phyloP scores from a whole-genome alignment of 306 rosid species.

The Medicago truncatula region DNA sequence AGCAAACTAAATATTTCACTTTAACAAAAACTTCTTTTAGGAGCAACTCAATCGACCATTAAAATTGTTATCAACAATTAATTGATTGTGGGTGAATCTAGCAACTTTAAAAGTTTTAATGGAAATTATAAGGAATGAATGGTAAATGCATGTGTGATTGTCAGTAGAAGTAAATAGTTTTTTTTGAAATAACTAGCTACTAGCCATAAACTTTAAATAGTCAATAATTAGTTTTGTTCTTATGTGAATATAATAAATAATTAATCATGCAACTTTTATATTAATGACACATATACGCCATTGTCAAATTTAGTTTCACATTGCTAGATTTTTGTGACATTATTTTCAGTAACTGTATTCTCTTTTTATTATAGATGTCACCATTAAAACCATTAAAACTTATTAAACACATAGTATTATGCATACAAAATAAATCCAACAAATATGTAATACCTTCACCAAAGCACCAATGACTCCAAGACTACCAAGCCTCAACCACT shows the following conservation, averaged over 20 bases:
- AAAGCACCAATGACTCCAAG: constrained; percentile 79
- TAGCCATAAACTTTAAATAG: neutral
- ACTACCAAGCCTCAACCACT: constrained; percentile 83
- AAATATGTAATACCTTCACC: constrained; percentile 69
- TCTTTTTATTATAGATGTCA: too few species aligned
- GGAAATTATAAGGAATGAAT: neutral
- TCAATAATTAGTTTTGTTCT: neutral
- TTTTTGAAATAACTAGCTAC: neutral
- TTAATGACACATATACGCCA: too few species aligned
- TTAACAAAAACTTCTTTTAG: too few species aligned
- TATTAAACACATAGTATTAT: neutral
- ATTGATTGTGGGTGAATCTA: too few species aligned
- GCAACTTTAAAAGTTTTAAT: neutral
- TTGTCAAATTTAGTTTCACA: too few species aligned
- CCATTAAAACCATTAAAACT: too few species aligned
- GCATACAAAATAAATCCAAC: constrained; percentile 12
- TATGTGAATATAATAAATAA: neutral
- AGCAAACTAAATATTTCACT: too few species aligned
- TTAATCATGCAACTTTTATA: too few species aligned
- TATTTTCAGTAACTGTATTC: too few species aligned
- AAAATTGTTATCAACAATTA: too few species aligned
- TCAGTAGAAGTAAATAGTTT: neutral
- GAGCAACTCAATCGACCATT: too few species aligned
- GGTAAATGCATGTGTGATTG: neutral
- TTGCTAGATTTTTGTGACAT: too few species aligned